Percentiles rank a stretch among this genome's conserved stretches.
Conservation (phyloP, 495 filamentous ascomycete genomes). For the Daldinia concentrica region DNA sequence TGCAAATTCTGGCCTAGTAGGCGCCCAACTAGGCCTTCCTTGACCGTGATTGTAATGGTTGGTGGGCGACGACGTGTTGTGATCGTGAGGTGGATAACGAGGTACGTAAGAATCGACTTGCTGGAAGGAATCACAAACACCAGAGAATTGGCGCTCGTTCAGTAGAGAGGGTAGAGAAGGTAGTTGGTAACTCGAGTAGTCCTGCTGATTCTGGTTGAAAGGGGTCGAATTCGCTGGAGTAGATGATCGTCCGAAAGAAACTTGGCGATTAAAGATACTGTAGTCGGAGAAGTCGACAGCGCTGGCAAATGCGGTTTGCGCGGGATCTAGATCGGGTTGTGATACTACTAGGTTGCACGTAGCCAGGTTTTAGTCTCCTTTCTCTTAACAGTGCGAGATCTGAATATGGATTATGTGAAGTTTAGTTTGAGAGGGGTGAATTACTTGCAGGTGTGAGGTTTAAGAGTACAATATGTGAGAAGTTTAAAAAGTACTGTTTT, state of each 20-base stretch:
- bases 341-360: constrained; percentile 28
- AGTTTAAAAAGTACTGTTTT: not conserved
- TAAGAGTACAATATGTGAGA: not conserved
- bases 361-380: constrained; percentile 18
- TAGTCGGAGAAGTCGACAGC: constrained; percentile 14
- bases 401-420: not conserved
- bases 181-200: constrained; percentile 4
- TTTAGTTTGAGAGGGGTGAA: not conserved
- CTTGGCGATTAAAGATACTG: constrained; percentile 4
- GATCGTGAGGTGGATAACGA: constrained; percentile 1
- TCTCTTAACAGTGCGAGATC: constrained; percentile 8
- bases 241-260: not conserved
- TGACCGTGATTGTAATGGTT: not conserved
- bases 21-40: constrained; percentile 2
- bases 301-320: constrained; percentile 14
- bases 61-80: not conserved
- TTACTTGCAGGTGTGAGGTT: not conserved
- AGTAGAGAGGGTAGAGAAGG: constrained; percentile 23
- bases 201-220: not conserved
- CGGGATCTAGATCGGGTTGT: constrained; percentile 22
- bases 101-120: not conserved
- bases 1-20: not conserved
- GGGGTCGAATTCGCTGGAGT: constrained; percentile 2
- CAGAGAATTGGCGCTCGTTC: not conserved
- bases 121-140: not conserved